A percentile compares a stretch with the other conserved stretches of the same genome.
Conservation (phyloP, 495 filamentous ascomycete genomes). For the Trichoderma gamsii region DNA sequence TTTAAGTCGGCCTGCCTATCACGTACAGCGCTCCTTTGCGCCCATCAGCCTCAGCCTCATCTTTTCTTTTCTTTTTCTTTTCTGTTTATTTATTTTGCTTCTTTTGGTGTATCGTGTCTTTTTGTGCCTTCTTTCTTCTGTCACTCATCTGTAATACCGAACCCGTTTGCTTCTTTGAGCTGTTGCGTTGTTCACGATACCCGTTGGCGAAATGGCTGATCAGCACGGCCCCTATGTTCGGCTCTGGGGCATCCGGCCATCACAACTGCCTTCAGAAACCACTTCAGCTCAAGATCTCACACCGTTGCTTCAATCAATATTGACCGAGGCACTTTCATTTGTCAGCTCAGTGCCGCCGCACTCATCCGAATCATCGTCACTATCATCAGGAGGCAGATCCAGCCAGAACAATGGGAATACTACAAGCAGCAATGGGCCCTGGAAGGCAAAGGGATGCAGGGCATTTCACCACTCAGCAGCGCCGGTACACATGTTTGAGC, state of each 20-base stretch:
- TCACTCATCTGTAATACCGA: no score
- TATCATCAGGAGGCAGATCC: conserved; percentile 27
- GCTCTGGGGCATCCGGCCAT: conserved; percentile 34
- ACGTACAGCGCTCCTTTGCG: background rate
- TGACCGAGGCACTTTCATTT: conserved; percentile 53
- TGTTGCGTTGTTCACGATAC: background rate
- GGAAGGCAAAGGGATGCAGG: conserved; percentile 40
- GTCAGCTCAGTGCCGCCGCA: conserved; percentile 29
- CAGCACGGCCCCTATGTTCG: conserved; percentile 33
- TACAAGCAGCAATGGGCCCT: conserved; percentile 28
- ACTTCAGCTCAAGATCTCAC: conserved; percentile 28
- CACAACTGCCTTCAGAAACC: conserved; percentile 32
- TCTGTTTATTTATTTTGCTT: background rate
- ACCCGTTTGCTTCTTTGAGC: no score
- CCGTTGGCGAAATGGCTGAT: conserved; percentile 7
- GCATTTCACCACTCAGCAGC: conserved; percentile 41
- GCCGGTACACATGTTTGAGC: conserved; percentile 41
- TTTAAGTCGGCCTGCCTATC: background rate
- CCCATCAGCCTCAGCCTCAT: background rate
- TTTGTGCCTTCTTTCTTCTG: no score
- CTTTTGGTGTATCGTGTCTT: no score
- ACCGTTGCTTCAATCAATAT: conserved; percentile 35
- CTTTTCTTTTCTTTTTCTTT: background rate
- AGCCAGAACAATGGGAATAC: conserved; percentile 20
- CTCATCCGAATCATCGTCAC: conserved; percentile 22